Evolutionary conservation across 2,329 filamentous ascomycete species (phyloP).

Genomic region (Aspergillus sp.): DNA sequence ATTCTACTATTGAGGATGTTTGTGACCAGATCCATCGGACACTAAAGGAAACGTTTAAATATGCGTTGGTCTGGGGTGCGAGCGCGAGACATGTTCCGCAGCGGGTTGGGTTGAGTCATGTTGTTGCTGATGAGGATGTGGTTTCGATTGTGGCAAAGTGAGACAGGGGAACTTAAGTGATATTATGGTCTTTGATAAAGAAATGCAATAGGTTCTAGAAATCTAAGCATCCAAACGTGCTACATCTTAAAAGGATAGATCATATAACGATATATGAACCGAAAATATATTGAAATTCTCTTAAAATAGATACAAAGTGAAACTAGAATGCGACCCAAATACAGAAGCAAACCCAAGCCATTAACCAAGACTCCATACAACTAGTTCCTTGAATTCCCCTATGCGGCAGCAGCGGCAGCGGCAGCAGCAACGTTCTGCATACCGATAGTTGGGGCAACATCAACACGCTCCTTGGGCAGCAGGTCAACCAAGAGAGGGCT

Average conservation of each 20-base stretch:
- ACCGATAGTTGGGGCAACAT: conserved; percentile 70
- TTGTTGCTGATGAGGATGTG: conserved; percentile 70
- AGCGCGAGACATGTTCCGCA: conserved; percentile 95
- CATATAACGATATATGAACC: conserved; percentile 33
- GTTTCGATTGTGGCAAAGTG: conserved; percentile 62
- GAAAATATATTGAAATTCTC: conserved; percentile 10
- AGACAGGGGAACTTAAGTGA: not conserved
- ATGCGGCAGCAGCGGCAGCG: conserved; percentile 27
- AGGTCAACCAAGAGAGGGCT: conserved; percentile 87
- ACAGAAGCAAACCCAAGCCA: conserved; percentile 13
- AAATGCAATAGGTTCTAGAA: not conserved
- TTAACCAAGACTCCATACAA: conserved; percentile 17
- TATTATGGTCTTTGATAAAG: not conserved
- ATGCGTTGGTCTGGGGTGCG: conserved; percentile 95
- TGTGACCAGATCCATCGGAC: conserved; percentile 93
- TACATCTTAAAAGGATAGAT: not conserved
- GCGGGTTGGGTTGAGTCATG: conserved; percentile 80
- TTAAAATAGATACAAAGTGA: conserved; percentile 8
- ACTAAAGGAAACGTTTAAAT: conserved; percentile 98
- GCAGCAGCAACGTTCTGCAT: conserved; percentile 44
- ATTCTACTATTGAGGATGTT: conserved; percentile 91
- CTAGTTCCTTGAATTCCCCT: conserved; percentile 1
- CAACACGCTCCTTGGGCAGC: conserved; percentile 90
- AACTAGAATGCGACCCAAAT: conserved; percentile 11
- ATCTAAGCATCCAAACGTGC: not conserved